Percentiles rank a stretch among this genome's conserved stretches.
Conservation (phyloP, 768 basidiomycete species). For the Auriscalpium microsporum region DNA sequence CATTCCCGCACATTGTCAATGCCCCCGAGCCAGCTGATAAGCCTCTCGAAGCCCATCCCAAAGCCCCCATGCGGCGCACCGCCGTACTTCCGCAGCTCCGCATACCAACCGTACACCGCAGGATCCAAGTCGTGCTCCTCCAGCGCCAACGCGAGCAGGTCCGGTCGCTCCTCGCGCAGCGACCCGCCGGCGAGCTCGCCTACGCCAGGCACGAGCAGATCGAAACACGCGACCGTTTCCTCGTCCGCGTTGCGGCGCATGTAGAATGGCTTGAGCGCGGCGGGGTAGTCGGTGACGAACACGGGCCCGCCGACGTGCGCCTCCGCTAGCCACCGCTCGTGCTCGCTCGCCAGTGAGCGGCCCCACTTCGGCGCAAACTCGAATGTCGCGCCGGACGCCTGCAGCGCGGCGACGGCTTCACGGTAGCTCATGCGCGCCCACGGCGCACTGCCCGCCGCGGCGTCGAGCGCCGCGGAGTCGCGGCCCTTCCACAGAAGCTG, state of each 20-base stretch:
- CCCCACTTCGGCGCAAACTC: constrained; percentile 60
- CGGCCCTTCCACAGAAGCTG: constrained; percentile 33
- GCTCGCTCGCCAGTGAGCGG: constrained; percentile 70
- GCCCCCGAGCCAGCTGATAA: constrained; percentile 81
- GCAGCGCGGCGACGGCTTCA: constrained; percentile 58
- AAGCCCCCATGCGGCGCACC: constrained; percentile 92
- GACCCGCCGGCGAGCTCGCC: constrained; percentile 94
- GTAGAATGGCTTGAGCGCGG: constrained; percentile 85
- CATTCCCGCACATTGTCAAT: constrained; percentile 90
- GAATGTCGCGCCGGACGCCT: constrained; percentile 36
- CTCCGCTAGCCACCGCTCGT: constrained; percentile 87
- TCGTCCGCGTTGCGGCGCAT: constrained; percentile 65
- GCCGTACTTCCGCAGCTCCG: constrained; percentile 77
- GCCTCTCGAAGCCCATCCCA: constrained; percentile 90
- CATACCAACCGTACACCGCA: constrained; percentile 57
- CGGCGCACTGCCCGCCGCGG: constrained; percentile 25
- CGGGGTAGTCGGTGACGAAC: constrained; percentile 89
- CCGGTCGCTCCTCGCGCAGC: constrained; percentile 69
- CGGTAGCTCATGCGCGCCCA: constrained; percentile 79
- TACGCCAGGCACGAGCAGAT: constrained; percentile 78
- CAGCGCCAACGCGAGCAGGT: constrained; percentile 46
- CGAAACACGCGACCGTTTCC: constrained; percentile 86
- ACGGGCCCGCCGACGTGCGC: constrained; percentile 61
- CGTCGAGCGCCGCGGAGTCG: constrained; percentile 29
- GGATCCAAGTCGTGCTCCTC: constrained; percentile 34